A percentile compares a stretch with the other conserved stretches of the same genome.
phyloP scores from a whole-genome alignment of 108 stramenopile species.

The Ochromonas danica region DNA sequence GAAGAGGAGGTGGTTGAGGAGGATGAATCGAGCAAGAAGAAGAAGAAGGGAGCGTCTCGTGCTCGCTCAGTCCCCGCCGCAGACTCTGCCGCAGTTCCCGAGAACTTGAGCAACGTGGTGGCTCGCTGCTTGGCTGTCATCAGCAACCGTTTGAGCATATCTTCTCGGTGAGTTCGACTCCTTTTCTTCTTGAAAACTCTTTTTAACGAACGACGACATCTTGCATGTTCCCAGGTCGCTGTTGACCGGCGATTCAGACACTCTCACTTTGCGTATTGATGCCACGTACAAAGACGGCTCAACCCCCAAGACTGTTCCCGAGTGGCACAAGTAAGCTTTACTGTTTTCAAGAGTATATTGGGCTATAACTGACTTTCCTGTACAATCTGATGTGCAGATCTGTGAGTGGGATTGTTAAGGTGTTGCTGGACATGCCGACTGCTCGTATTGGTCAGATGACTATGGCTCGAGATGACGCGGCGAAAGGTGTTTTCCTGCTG shows the following conservation, averaged over 20 bases:
- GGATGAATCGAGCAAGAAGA: not conserved
- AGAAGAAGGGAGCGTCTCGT: no score
- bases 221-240: not conserved
- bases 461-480: not conserved
- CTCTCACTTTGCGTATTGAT: not conserved
- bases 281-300: not conserved
- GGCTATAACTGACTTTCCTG: no score
- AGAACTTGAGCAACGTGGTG: not conserved
- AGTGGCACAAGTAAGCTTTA: not conserved
- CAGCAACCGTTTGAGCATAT: not conserved
- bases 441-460: not conserved
- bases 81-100: not conserved
- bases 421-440: not conserved
- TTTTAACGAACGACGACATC: not conserved
- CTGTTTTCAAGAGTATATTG: no score
- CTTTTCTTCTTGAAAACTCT: not conserved
- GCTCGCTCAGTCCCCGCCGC: not conserved
- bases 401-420: not conserved
- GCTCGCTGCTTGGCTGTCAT: not conserved
- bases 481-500: not conserved
- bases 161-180: not conserved
- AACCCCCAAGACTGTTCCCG: not conserved
- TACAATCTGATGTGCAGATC: no score
- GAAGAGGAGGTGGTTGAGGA: not conserved
- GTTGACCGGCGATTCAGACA: not conserved